Conservation (phyloP, 805 yeast species). For the Saccharomycopsis sp. region DNA sequence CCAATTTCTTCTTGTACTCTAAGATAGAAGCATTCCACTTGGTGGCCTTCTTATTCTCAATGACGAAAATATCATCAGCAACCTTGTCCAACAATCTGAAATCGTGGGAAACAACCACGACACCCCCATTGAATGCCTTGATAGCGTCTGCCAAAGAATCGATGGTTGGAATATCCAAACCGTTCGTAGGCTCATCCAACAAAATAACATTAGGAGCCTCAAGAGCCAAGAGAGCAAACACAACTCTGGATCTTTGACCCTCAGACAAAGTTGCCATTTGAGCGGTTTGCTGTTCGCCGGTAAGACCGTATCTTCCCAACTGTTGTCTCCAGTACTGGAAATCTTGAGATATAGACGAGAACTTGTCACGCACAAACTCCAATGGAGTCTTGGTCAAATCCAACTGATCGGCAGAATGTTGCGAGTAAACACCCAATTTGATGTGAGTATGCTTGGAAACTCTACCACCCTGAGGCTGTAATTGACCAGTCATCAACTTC, state of each 20-base stretch:
- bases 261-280: conserved; percentile 98
- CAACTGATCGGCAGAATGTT: conserved; percentile 97
- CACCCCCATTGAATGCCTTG: conserved; percentile 94
- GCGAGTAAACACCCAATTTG: conserved; percentile 97
- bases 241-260: conserved; percentile 99
- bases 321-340: conserved; percentile 98
- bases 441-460: conserved; percentile 96
- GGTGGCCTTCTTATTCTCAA: conserved; percentile 91
- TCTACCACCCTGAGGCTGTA: conserved; percentile 87
- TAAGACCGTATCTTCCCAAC: conserved; percentile 95
- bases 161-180: conserved; percentile 96
- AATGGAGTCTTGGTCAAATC: conserved; percentile 92
- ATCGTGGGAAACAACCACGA: conserved; percentile 97
- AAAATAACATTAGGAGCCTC: conserved; percentile 92
- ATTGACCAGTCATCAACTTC: conserved; percentile 93
- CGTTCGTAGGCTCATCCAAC: conserved; percentile 99
- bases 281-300: conserved; percentile 98
- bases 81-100: conserved; percentile 95
- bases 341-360: conserved; percentile 86
- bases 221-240: conserved; percentile 89
- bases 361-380: conserved; percentile 95
- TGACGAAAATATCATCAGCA: conserved; percentile 95
- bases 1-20: conserved; percentile 90
- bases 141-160: conserved; percentile 97
- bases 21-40: conserved; percentile 92